Evolutionary conservation across 345 rosid genomes (phyloP).

Genomic region (Aquilaria sinensis): DNA sequence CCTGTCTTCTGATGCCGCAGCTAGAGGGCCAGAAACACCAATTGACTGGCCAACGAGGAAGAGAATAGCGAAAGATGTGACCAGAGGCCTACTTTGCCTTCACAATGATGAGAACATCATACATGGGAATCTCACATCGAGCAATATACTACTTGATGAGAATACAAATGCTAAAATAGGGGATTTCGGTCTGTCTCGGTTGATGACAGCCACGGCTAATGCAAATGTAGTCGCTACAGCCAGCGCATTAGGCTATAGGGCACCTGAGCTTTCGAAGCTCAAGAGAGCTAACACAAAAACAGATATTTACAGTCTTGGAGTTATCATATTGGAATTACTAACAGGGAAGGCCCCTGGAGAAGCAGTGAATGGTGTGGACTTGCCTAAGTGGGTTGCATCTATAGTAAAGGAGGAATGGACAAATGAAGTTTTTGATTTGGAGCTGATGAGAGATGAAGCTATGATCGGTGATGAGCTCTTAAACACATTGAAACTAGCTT

Average conservation of each 20-base stretch:
- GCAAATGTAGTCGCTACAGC: constrained; percentile 70
- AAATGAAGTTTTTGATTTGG: constrained; percentile 77
- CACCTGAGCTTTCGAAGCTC: constrained; percentile 78
- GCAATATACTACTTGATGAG: constrained; percentile 62
- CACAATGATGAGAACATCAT: constrained; percentile 60
- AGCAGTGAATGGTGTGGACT: constrained; percentile 58
- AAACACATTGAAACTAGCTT: constrained; percentile 63
- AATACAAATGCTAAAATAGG: constrained; percentile 41
- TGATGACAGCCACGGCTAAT: constrained; percentile 61
- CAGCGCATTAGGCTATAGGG: constrained; percentile 71
- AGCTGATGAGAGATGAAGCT: constrained; percentile 57
- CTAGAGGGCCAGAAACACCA: constrained; percentile 61
- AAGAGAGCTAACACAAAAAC: constrained; percentile 67
- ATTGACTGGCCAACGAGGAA: constrained; percentile 64
- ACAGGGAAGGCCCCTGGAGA: constrained; percentile 82
- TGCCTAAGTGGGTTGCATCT: constrained; percentile 92
- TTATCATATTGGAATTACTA: constrained; percentile 63
- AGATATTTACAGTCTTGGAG: constrained; percentile 80
- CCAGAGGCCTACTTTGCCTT: constrained; percentile 60
- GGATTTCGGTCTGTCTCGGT: constrained; percentile 63
- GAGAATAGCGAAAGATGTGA: constrained; percentile 53
- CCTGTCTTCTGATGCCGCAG: constrained; percentile 29
- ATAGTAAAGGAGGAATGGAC: constrained; percentile 88
- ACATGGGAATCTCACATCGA: constrained; percentile 71
- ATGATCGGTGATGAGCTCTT: constrained; percentile 68